Evolutionary conservation across 371 early-diverging fungal genomes (phyloP), one percentile per base, ranked within the genome.

Genomic region (Mortierella sp.): DNA sequence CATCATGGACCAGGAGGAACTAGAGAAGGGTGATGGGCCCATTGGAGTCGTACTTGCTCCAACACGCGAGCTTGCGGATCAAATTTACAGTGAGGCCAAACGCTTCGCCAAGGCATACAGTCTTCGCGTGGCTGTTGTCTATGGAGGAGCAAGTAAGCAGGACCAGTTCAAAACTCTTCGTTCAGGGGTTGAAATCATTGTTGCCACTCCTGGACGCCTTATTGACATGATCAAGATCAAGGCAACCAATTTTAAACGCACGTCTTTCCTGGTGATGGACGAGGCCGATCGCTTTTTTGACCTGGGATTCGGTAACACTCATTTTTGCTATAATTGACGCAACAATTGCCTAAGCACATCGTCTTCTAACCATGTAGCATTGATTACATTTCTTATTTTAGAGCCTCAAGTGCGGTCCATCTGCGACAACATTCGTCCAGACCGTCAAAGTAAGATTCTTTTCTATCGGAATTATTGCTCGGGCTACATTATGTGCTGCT

Each of bases 231-330:
- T 98, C 73, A 94, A 96, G 73, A 93, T 95, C 88, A 93, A 94
- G 73, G 96, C 94, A 48, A 94, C 97, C n/a, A 97, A 96, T 82
- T 90, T 99, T 54, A 90, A 91, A 67, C 92, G 98, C 64, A 96
- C 98, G 3, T 96, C 97, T 31, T 98, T 96, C 83, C 89, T 99
- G 34, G 98, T 98, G 3, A 88, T 98, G 81, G 98, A 98, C 89
- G 98, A 98, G 89, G 99, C 97, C 10, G 97, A 98, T 87, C 92
- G 97, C 64, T 96, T 97, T 95, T 92, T 99, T 81, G 98, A 98
- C 89, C 95, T 98, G 93, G 98, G 98, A 73, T 98, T 98, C 90
- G 98, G 89, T 96, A 91, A 83, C 79, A 31, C 24, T 67, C 43
- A 13, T 21, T 10, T 10, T 5, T 24, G 10, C 37, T 9, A 10